These are phyloP conservation scores for Roridomyces roridus DNA, from an alignment of 768 basidiomycete species.

Conservation along the genomic window DNA sequence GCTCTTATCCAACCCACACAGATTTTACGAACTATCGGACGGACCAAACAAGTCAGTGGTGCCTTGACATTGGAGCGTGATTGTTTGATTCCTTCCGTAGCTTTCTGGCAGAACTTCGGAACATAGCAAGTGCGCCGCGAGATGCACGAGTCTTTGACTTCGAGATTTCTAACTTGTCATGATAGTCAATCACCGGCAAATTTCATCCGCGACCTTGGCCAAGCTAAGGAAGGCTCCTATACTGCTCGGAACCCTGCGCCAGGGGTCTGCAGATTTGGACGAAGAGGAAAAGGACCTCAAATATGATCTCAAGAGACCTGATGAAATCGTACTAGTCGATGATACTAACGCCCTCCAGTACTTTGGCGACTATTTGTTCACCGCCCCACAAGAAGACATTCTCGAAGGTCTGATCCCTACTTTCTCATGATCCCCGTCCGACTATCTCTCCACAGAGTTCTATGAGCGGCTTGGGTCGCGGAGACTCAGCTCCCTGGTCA, in stretches of 20 bases:
- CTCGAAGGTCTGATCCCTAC: constrained; percentile 68
- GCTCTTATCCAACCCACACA: constrained; percentile 68
- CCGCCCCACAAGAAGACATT: constrained; percentile 88
- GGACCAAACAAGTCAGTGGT: constrained; percentile 67
- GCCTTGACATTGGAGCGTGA: neutral
- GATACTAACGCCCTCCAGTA: constrained; percentile 81
- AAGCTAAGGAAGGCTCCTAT: constrained; percentile 77
- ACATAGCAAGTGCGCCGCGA: constrained; percentile 47
- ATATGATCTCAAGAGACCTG: constrained; percentile 74
- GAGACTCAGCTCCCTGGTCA: constrained; percentile 73
- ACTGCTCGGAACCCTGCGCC: constrained; percentile 76
- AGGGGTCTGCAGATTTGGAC: constrained; percentile 35
- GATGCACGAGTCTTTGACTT: neutral
- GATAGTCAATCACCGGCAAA: constrained; percentile 67
- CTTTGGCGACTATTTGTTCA: constrained; percentile 78
- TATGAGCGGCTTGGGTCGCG: constrained; percentile 80
- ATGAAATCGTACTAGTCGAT: constrained; percentile 83
- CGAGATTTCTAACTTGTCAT: constrained; percentile 33
- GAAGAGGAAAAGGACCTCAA: constrained; percentile 49
- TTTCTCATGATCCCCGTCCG: neutral
- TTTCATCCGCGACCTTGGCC: constrained; percentile 56
- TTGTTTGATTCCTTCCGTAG: constrained; percentile 43
- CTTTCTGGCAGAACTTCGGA: constrained; percentile 82
- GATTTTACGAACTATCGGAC: constrained; percentile 75
- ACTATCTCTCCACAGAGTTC: constrained; percentile 53